Percentiles rank a stretch among this genome's conserved stretches.
Evolutionary conservation across 164 flowering plant species (phyloP).

Genomic region (Stephania cephalantha): DNA sequence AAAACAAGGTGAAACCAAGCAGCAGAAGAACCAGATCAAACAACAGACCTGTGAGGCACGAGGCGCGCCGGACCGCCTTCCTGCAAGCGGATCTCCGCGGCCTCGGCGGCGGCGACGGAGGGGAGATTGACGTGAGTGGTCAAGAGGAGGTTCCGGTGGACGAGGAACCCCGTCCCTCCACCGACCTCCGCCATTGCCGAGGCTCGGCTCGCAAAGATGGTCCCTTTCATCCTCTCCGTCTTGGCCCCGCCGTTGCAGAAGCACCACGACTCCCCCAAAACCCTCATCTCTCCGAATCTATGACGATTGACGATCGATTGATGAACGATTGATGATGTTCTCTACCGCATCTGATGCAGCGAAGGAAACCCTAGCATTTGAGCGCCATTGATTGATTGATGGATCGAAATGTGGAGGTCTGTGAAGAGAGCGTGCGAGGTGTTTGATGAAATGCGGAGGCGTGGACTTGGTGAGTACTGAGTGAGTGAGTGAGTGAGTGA

Average conservation of each 20-base stretch:
- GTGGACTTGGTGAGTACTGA: too few relatives aligned
- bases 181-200: slow-evolving; percentile 60
- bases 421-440: too few relatives aligned
- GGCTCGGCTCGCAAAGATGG: slow-evolving; percentile 58
- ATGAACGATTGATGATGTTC: too few relatives aligned
- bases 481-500: background rate
- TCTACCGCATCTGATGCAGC: background rate
- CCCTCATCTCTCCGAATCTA: slow-evolving; percentile 39
- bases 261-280: slow-evolving; percentile 67
- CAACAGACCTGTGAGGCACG: slow-evolving; percentile 71
- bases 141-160: slow-evolving; percentile 71
- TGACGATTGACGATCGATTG: too few relatives aligned
- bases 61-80: slow-evolving; percentile 60
- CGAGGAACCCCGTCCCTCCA: slow-evolving; percentile 58
- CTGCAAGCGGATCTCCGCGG: slow-evolving; percentile 72
- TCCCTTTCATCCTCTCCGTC: slow-evolving; percentile 75
- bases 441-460: background rate
- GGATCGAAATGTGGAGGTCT: too few relatives aligned
- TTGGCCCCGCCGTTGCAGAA: slow-evolving; percentile 93
- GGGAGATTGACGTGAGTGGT: slow-evolving; percentile 82
- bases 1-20: background rate
- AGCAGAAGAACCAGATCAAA: background rate
- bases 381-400: too few relatives aligned
- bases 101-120: slow-evolving; percentile 64
- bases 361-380: slow-evolving; percentile 9